Evolutionary conservation across 2,329 filamentous ascomycete species (phyloP), one percentile per base, ranked within the genome.

Genomic region (Botryotinia narcissicola): DNA sequence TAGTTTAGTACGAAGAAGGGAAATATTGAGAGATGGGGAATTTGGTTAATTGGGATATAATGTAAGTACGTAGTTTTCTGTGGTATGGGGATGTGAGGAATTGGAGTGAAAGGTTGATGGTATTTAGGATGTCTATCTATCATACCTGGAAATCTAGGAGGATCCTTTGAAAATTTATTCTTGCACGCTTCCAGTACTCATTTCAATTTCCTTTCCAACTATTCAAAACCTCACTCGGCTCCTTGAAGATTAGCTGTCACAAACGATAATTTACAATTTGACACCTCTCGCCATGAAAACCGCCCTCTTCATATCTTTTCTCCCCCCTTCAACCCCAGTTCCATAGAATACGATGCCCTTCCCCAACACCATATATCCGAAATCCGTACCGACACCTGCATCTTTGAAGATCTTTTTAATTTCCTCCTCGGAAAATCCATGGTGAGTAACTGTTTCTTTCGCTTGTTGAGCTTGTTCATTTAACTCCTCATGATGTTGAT

Each of bases 381-480:
- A 91, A n/a, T 84, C 84, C 14, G 82, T 81, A 0, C 83, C 86
- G 29, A 86, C 84, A 0, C 92, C 91, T 0, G 91, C 92, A n/a
- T 83, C 83, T 73, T 86, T 84, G 78, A 93, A 93, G 76, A 93
- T 86, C 35, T 82, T 81, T 78, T 83, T 85, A 70, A 93, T 87
- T 42, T 87, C 84, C 18, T 86, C 85, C 79, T 88, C 83, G 1
- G 85, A 86, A 81, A 95, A 94, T 0, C 92, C 91, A 75, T 89
- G 85, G 71, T 91, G 90, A 46, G 86, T 87, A 32, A 94, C 86
- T 0, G 89, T 91, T 51, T 86, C 81, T 6, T 79, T 77, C 72
- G 84, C 84, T 10, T 84, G 79, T 63, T 78, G 59, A 22, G 70
- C 78, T 42, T 72, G 40, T 18, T 61, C 54, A 8, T 37, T 61